A percentile compares a stretch with the other conserved stretches of the same genome.
These are phyloP conservation scores for Dalbergia cochinchinensis DNA, from an alignment of 306 rosid genomes.

Conservation along the genomic window DNA sequence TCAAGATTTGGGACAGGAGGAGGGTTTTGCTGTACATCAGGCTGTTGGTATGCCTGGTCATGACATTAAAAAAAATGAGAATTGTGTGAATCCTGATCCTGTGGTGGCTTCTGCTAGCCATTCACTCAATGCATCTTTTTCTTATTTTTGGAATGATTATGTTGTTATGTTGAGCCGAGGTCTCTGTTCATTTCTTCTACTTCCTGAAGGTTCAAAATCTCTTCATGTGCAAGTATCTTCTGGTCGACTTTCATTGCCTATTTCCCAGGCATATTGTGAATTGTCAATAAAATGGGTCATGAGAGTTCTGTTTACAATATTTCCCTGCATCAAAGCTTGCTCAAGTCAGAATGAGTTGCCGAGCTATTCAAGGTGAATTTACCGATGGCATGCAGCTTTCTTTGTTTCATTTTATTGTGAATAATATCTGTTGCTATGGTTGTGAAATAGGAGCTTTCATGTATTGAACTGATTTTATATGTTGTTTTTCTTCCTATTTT, in stretches of 20 bases:
- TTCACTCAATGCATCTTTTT: constrained; percentile 55
- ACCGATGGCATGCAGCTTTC: constrained; percentile 30
- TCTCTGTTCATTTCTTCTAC: constrained; percentile 90
- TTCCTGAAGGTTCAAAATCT: constrained; percentile 68
- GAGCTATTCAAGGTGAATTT: constrained; percentile 75
- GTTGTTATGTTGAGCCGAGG: constrained; percentile 70
- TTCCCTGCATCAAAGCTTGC: constrained; percentile 93
- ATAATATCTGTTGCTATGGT: constrained; percentile 16
- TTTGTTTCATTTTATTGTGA: constrained; percentile 15
- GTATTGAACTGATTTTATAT: constrained; percentile 34
- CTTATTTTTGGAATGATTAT: constrained; percentile 78
- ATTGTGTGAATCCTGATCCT: constrained; percentile 45
- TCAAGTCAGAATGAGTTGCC: constrained; percentile 79
- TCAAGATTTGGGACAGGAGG: constrained; percentile 74
- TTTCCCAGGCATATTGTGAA: constrained; percentile 74
- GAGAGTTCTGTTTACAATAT: constrained; percentile 78
- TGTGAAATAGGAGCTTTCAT: constrained; percentile 34
- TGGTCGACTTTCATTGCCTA: constrained; percentile 64
- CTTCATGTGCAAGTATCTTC: constrained; percentile 60
- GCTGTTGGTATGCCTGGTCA: constrained; percentile 49
- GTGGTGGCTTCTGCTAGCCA: constrained; percentile 53
- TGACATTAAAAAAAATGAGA: constrained; percentile 57
- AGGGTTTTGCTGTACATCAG: constrained; percentile 53
- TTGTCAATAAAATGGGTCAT: constrained; percentile 83
- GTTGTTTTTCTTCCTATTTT: constrained; percentile 43